Evolutionary conservation across 2,329 filamentous ascomycete genomes (phyloP), one percentile per base, ranked within the genome.

Genomic region (Exutisphaerella laricina): DNA sequence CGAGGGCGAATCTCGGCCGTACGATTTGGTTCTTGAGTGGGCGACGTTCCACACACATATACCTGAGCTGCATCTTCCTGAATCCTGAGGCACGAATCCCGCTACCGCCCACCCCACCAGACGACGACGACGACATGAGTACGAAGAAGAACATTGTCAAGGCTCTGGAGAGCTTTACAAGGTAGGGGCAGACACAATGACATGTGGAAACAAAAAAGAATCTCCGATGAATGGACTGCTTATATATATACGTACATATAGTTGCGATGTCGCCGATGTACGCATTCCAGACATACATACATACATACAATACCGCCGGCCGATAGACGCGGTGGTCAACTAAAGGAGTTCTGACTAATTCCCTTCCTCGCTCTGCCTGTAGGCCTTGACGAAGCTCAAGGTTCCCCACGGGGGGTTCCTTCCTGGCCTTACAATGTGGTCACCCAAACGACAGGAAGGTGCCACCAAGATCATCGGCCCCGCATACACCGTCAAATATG

Each of bases 401-500:
- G 53, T 61, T 2, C 53, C 59, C 6, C 49, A 74, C 51, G 74
- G 74, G 48, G 75, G 75, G 31, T 79, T 78, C 57, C 64, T 78
- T 1, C 66, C 70, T 2, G 73, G 73, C 9, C 60, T 78, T 35
- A 72, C 69, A 18, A 72, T 78, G 67, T 77, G 68, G 66, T 78
- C 74, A 2, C 74, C 75, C 4, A 41, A 67, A 37, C 68, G 70
- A 28, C 73, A 76, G 60, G 66, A 66, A 14, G 73, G 73, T 4
- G 49, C 61, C 8, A 73, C 73, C 29, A 77, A 74, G 58, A 72
- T 78, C 42, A 64, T 74, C 14, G 75, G 75, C 3, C 73, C 71
- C 8, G 75, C 73, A 4, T 76, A 74, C 50, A 78, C 73, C 0
- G 74, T 78, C 38, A 65, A 71, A 49, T 77, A 75, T 50, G 72